Conservation (phyloP, 306 rosid species). For the Pueraria montana region DNA sequence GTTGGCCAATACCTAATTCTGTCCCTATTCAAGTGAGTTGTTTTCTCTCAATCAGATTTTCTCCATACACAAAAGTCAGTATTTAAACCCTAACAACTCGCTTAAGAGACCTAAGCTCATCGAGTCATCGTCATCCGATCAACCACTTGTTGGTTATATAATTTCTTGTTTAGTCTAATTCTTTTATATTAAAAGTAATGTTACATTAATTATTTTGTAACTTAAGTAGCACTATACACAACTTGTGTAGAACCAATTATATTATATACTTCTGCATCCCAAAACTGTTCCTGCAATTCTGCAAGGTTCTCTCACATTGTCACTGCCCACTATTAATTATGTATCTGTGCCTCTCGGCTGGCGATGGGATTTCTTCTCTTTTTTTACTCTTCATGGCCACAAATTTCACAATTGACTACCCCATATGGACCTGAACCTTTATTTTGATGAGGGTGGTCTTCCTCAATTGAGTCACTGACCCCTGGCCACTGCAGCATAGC, state of each 20-base stretch:
- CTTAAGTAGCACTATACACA: not conserved
- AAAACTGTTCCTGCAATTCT: not conserved
- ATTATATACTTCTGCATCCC: not conserved
- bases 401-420: not conserved
- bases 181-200: not conserved
- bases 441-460: not conserved
- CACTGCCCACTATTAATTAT: constrained; percentile 15
- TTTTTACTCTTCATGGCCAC: not conserved
- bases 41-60: too few relatives aligned
- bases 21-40: too few relatives aligned
- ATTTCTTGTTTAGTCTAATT: not conserved
- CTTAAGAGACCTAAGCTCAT: too few relatives aligned
- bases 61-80: not conserved
- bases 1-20: too few relatives aligned
- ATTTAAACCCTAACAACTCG: too few relatives aligned
- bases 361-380: not conserved
- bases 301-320: not conserved
- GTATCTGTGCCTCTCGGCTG: not conserved
- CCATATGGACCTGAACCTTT: constrained; percentile 1
- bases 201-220: not conserved
- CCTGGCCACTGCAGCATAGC: constrained; percentile 27
- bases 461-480: not conserved
- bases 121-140: too few relatives aligned
- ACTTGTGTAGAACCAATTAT: not conserved
- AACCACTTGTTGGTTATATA: not conserved